These are phyloP conservation scores for Coccomyxa subellipsoidea DNA, from an alignment of 163 green algal species.

Conservation along the genomic window DNA sequence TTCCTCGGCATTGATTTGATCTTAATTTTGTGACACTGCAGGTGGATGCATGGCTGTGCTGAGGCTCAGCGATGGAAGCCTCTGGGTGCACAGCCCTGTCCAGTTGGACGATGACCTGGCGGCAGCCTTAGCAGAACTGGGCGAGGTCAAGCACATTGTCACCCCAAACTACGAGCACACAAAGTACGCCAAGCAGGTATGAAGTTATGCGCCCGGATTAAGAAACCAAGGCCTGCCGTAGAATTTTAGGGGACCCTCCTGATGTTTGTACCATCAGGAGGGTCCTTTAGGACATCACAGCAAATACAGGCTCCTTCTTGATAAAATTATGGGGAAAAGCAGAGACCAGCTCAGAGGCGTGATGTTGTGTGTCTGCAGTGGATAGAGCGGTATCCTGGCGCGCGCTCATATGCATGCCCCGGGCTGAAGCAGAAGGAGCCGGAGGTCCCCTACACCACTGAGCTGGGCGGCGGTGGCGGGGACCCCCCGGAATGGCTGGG, in stretches of 20 bases:
- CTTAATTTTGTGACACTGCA: not conserved
- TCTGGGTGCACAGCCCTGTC: slow-evolving; percentile 65
- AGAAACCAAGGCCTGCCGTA: no score
- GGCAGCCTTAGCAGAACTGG: slow-evolving; percentile 39
- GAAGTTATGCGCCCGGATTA: no score
- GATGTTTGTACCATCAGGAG: no score
- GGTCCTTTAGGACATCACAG: no score
- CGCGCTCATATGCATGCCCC: slow-evolving; percentile 41
- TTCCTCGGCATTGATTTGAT: no score
- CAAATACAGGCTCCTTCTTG: no score
- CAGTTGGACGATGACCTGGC: slow-evolving; percentile 45
- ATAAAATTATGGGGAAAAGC: no score
- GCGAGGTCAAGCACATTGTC: slow-evolving; percentile 56
- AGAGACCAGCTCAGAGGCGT: no score
- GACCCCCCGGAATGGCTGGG: slow-evolving; percentile 39
- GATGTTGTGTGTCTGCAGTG: slow-evolving; percentile 37
- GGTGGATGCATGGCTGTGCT: slow-evolving; percentile 34
- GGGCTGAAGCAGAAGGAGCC: slow-evolving; percentile 37
- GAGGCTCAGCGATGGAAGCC: slow-evolving; percentile 38
- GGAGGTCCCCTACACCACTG: slow-evolving; percentile 20
- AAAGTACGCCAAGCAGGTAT: slow-evolving; percentile 22
- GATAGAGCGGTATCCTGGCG: slow-evolving; percentile 52
- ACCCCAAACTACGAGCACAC: slow-evolving; percentile 55
- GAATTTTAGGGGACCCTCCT: no score
- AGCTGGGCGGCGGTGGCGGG: slow-evolving; percentile 20